Base-by-base conservation (phyloP, 768 basidiomycete species). In the Ramaria sp. region DNA sequence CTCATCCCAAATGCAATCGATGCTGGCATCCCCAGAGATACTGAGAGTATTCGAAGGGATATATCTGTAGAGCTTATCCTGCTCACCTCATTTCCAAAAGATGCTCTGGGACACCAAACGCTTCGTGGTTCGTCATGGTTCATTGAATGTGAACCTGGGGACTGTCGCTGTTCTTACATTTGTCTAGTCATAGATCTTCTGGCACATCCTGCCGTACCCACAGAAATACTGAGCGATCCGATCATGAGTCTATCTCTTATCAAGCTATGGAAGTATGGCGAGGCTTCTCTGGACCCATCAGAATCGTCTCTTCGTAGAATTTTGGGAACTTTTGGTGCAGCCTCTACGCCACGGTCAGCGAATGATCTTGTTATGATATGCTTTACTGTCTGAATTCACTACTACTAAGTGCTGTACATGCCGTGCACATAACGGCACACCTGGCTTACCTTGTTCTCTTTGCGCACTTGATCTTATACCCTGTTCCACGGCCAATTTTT, bases 181-280 rank as follows among this genome's bases (percentile, higher is more conserved):
- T 50, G 13, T 50, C 19, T 31, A 57, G 55, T 50, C 10, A 33
- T 57, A 47, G 55, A 57, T 41, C 55, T 49, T 57, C 37, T 57
- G 7, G 17, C 37, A n/a, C 55, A 48, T 12, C 46, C 34, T 27
- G 45, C 31, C 20, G 37, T 50, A 27, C 55, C 55, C 9, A 19
- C 5, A 13, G 37, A 30, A 34, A 33, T 57, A 27, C 15, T 57
- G 15, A 34, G 34, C 31, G 30, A 49, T 49, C 12, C 46, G 1
- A 11, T 57, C 31, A 37, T 57, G n/a, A 47, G 27, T 11, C 20
- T 38, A 17, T 48, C 46, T 17, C 31, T 57, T 19, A 22, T 41
- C 30, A 30, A 10, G 20, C 17, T 57, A n/a, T 57, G 55, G 55
- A 33, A 57, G 47, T 34, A 11, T 19, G 55, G 47, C 10, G 12